A percentile compares a stretch with the other conserved stretches of the same genome.
These are phyloP conservation scores for Thermothielavioides terrestris DNA, from an alignment of 495 filamentous ascomycete species.

Conservation along the genomic window DNA sequence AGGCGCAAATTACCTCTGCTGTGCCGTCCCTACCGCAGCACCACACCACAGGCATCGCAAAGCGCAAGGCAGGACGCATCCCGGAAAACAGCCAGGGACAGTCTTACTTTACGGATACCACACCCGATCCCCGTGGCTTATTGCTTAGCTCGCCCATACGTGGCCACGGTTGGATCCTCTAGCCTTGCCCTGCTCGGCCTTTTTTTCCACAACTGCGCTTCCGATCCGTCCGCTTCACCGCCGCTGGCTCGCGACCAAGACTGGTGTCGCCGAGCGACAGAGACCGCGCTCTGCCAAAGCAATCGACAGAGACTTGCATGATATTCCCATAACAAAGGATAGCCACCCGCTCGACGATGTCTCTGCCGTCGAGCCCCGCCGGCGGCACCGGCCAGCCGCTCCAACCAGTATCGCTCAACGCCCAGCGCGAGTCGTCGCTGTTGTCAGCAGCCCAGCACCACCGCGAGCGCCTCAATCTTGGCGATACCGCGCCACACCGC, in stretches of 20 bases:
- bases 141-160: too few relatives aligned
- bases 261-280: too few relatives aligned
- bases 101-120: background rate
- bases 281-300: background rate
- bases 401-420: conserved; percentile 66
- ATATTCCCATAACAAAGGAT: conserved; percentile 6
- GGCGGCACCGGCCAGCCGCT: conserved; percentile 41
- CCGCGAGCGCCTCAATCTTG: conserved; percentile 6
- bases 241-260: background rate
- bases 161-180: too few relatives aligned
- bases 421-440: conserved; percentile 41
- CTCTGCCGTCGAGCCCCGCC: conserved; percentile 20
- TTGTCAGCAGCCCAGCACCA: conserved; percentile 12
- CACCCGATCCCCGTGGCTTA: too few relatives aligned
- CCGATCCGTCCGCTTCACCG: background rate
- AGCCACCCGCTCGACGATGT: conserved; percentile 9
- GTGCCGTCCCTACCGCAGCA: background rate
- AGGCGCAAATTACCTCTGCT: background rate
- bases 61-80: background rate
- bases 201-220: background rate
- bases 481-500: conserved; percentile 38
- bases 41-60: background rate
- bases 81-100: background rate
- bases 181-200: background rate
- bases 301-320: conserved; percentile 14